A percentile compares a stretch with the other conserved stretches of the same genome.
Conservation (phyloP, 345 rosid species). For the Hevea brasiliensis region DNA sequence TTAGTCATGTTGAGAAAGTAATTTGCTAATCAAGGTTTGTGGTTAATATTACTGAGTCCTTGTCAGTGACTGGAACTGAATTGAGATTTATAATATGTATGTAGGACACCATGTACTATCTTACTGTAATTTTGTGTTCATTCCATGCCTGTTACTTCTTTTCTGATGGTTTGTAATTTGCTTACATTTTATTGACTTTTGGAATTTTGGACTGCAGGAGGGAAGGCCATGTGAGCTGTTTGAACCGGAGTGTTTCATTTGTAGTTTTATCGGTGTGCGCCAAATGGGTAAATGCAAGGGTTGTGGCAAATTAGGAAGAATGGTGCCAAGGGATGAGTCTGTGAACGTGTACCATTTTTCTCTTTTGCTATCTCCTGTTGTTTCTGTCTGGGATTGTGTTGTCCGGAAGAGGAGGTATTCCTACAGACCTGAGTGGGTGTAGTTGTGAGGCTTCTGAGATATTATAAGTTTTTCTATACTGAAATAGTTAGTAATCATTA, state of each 20-base stretch:
- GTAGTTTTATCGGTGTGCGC: constrained; percentile 37
- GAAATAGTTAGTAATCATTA: constrained; percentile 39
- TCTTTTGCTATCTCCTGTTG: constrained; percentile 78
- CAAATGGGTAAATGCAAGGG: constrained; percentile 82
- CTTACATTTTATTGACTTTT: background rate
- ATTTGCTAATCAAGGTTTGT: too few species aligned
- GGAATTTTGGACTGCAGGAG: constrained; percentile 23
- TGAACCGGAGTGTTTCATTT: constrained; percentile 22
- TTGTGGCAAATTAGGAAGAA: constrained; percentile 72
- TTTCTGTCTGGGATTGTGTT: constrained; percentile 95
- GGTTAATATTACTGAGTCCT: background rate
- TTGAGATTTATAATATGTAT: background rate
- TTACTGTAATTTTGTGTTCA: background rate
- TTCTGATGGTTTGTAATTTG: background rate
- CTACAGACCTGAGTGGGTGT: constrained; percentile 99
- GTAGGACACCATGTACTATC: too few species aligned
- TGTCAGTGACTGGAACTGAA: background rate
- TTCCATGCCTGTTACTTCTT: background rate
- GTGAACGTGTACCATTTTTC: constrained; percentile 58
- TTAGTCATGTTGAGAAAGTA: background rate
- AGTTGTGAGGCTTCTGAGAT: constrained; percentile 37
- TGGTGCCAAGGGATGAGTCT: constrained; percentile 53
- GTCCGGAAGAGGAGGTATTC: constrained; percentile 98
- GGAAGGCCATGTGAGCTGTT: constrained; percentile 55
- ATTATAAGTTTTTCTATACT: constrained; percentile 28